A percentile compares a stretch with the other conserved stretches of the same genome.
Evolutionary conservation across 305 asterid genomes (phyloP).

Genomic region (Euphrasia arctica): DNA sequence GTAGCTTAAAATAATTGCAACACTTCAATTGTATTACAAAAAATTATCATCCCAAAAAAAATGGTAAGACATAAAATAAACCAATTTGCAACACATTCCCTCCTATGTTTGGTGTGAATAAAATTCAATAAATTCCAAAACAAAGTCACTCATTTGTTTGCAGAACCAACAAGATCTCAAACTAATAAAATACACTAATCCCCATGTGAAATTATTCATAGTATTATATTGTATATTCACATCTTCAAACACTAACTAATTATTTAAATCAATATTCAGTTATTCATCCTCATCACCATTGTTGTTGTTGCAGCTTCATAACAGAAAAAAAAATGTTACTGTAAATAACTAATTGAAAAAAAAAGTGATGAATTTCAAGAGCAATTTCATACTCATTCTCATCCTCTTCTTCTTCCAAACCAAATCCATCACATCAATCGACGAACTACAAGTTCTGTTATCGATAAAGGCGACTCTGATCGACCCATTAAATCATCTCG

Average conservation of each 20-base stretch:
- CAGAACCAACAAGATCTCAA: constrained; percentile 82
- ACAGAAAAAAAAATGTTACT: constrained; percentile 24
- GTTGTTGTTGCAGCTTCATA: constrained; percentile 17
- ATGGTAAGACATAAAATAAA: constrained; percentile 9
- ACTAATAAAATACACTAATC: constrained; percentile 24
- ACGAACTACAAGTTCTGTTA: constrained; percentile 45
- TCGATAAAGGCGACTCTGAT: constrained; percentile 45
- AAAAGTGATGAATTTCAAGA: constrained; percentile 35
- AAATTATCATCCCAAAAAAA: too few species aligned
- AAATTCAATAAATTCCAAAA: constrained; percentile 47
- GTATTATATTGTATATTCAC: not conserved
- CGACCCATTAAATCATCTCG: constrained; percentile 57
- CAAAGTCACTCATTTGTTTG: constrained; percentile 41
- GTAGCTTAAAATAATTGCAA: too few species aligned
- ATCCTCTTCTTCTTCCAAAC: constrained; percentile 31
- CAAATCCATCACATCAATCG: constrained; percentile 24
- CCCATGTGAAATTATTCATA: constrained; percentile 25
- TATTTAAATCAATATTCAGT: constrained; percentile 29
- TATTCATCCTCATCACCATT: constrained; percentile 29
- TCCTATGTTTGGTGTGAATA: constrained; percentile 59
- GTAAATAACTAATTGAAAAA: constrained; percentile 22
- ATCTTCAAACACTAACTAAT: constrained; percentile 28
- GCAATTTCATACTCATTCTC: constrained; percentile 18
- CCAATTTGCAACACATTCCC: constrained; percentile 54
- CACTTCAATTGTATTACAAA: too few species aligned